phyloP scores from a whole-genome alignment of 2,329 filamentous ascomycete genomes.

The Bipolaris zeicola region DNA sequence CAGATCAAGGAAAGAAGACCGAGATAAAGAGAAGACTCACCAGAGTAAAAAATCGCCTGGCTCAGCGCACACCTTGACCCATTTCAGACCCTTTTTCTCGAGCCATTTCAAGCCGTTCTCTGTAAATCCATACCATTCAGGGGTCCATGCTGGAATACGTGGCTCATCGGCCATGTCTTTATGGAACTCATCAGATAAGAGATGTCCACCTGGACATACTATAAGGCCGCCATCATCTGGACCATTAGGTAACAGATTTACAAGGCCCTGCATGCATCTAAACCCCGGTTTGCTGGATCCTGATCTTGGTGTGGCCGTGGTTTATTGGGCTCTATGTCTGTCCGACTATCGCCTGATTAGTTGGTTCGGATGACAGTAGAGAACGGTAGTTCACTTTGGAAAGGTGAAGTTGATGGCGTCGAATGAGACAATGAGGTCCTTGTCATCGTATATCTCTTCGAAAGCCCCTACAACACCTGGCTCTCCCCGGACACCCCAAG shows the following conservation, averaged over 20 bases:
- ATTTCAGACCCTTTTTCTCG: slow-evolving; percentile 46
- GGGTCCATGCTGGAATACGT: slow-evolving; percentile 38
- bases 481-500: slow-evolving; percentile 50
- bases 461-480: slow-evolving; percentile 43
- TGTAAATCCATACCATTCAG: slow-evolving; percentile 45
- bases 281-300: slow-evolving; percentile 51
- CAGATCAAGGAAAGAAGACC: background rate
- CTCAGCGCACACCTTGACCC: slow-evolving; percentile 50
- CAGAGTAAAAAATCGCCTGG: slow-evolving; percentile 54
- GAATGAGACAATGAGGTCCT: slow-evolving; percentile 50
- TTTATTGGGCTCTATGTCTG: slow-evolving; percentile 30
- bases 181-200: slow-evolving; percentile 42
- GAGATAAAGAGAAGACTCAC: background rate
- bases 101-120: slow-evolving; percentile 51
- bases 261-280: slow-evolving; percentile 58
- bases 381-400: background rate
- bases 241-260: slow-evolving; percentile 52
- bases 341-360: slow-evolving; percentile 24
- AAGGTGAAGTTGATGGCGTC: slow-evolving; percentile 49
- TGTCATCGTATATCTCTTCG: slow-evolving; percentile 41
- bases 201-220: slow-evolving; percentile 42
- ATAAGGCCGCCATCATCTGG: slow-evolving; percentile 49
- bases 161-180: slow-evolving; percentile 32
- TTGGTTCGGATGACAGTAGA: background rate
- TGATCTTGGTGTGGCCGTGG: slow-evolving; percentile 47